Conservation (phyloP, 2,329 filamentous ascomycete species). For the Penicillium sp. region DNA sequence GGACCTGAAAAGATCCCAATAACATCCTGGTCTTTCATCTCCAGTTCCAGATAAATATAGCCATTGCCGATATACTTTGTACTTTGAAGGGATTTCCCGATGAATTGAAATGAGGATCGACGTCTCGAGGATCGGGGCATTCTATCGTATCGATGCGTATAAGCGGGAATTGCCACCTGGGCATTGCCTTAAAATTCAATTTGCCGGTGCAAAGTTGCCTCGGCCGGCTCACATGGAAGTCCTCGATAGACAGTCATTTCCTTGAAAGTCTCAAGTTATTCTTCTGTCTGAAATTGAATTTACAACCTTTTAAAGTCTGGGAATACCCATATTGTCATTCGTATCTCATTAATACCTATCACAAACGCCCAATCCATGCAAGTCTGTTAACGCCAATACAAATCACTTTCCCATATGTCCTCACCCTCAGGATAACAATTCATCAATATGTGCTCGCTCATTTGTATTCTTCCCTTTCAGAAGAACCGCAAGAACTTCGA, state of each 20-base stretch:
- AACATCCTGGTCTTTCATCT: background rate
- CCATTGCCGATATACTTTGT: background rate
- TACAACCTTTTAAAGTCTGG: background rate
- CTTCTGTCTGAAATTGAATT: background rate
- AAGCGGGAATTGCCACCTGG: background rate
- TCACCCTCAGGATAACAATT: conserved; percentile 37
- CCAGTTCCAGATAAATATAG: background rate
- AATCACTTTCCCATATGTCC: background rate
- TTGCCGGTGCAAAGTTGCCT: background rate
- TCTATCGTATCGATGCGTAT: background rate
- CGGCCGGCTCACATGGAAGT: background rate
- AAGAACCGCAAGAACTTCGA: conserved; percentile 86
- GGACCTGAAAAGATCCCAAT: background rate
- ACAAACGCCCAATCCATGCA: conserved; percentile 13
- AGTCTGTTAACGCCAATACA: background rate
- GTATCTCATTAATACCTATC: conserved; percentile 3
- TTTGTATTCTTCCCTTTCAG: conserved; percentile 57
- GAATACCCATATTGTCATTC: background rate
- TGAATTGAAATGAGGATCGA: background rate
- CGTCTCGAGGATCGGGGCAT: background rate
- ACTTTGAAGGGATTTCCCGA: background rate
- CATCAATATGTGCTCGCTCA: conserved; percentile 66
- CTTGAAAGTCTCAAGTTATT: background rate
- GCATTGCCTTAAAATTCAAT: background rate
- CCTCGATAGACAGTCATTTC: background rate